phyloP scores from a whole-genome alignment of 805 yeast genomes.

The Naumovozyma dairenensis region DNA sequence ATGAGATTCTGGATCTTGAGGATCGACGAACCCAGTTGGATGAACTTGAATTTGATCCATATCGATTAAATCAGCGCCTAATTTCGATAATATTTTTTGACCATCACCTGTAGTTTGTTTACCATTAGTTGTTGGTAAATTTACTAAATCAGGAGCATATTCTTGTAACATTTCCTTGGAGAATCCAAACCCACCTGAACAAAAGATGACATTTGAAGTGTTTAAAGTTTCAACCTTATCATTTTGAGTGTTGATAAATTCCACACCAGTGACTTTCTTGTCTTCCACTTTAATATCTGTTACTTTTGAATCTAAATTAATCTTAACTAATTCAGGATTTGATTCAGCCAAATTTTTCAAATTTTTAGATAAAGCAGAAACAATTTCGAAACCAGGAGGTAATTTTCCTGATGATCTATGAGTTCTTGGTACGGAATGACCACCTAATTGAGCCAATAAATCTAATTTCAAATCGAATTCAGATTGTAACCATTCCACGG shows the following conservation, averaged over 20 bases:
- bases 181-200: slow-evolving; percentile 52
- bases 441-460: slow-evolving; percentile 68
- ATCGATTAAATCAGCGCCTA: slow-evolving; percentile 42
- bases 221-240: slow-evolving; percentile 16
- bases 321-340: slow-evolving; percentile 25
- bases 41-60: slow-evolving; percentile 56
- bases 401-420: slow-evolving; percentile 58
- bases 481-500: slow-evolving; percentile 65
- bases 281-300: slow-evolving; percentile 25
- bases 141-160: slow-evolving; percentile 38
- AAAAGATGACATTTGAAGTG: slow-evolving; percentile 36
- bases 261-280: slow-evolving; percentile 34
- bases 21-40: slow-evolving; percentile 52
- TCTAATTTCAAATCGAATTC: slow-evolving; percentile 53
- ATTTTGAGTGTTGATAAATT: slow-evolving; percentile 29
- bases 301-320: slow-evolving; percentile 34
- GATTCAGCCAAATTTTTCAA: slow-evolving; percentile 26
- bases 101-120: slow-evolving; percentile 54
- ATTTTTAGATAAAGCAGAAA: slow-evolving; percentile 35
- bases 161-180: slow-evolving; percentile 32
- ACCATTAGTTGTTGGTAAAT: slow-evolving; percentile 49
- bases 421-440: slow-evolving; percentile 72
- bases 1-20: slow-evolving; percentile 30
- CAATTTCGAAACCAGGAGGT: slow-evolving; percentile 53
- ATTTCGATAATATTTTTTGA: slow-evolving; percentile 35